Conservation (phyloP, 768 basidiomycete species). For the Goffeauzyma gilvescens region DNA sequence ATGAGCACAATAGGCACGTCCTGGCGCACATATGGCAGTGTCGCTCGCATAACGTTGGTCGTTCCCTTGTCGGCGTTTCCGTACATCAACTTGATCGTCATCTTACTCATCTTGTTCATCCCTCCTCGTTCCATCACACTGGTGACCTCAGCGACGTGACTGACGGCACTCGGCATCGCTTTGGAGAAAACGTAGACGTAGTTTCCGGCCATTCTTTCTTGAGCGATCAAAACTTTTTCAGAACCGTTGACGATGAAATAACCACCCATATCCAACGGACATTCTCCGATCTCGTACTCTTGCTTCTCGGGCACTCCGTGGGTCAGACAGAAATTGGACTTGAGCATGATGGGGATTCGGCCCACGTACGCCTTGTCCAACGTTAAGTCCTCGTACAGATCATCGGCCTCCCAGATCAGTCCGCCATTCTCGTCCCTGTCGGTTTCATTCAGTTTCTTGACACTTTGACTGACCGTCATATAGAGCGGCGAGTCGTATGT, state of each 20-base stretch:
- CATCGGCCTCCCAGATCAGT: constrained; percentile 4
- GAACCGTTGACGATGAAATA: constrained; percentile 99
- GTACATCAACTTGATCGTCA: constrained; percentile 94
- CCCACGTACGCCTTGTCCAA: constrained; percentile 13
- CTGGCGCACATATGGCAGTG: constrained; percentile 92
- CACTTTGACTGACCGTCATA: constrained; percentile 22
- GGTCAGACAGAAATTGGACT: constrained; percentile 86
- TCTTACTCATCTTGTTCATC: constrained; percentile 64
- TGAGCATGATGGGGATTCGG: constrained; percentile 82
- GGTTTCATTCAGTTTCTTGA: constrained; percentile 61
- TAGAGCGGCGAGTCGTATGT: constrained; percentile 35
- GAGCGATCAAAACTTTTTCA: constrained; percentile 98
- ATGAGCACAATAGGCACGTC: constrained; percentile 98
- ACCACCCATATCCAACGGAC: constrained; percentile 91
- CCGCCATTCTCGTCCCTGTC: constrained; percentile 5
- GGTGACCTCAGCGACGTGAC: constrained; percentile 70
- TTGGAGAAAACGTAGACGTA: constrained; percentile 99
- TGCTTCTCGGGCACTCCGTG: constrained; percentile 58
- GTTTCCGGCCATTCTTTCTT: constrained; percentile 98
- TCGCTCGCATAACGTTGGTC: constrained; percentile 70
- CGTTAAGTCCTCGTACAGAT: constrained; percentile 1
- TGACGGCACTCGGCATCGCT: constrained; percentile 80
- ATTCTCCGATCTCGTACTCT: constrained; percentile 83
- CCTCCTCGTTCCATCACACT: constrained; percentile 95
- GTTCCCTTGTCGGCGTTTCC: constrained; percentile 62